Evolutionary conservation across 225 moss, liverwort and hornwort species (phyloP).

Genomic region (Bryoerythrophyllum caledonicum): DNA sequence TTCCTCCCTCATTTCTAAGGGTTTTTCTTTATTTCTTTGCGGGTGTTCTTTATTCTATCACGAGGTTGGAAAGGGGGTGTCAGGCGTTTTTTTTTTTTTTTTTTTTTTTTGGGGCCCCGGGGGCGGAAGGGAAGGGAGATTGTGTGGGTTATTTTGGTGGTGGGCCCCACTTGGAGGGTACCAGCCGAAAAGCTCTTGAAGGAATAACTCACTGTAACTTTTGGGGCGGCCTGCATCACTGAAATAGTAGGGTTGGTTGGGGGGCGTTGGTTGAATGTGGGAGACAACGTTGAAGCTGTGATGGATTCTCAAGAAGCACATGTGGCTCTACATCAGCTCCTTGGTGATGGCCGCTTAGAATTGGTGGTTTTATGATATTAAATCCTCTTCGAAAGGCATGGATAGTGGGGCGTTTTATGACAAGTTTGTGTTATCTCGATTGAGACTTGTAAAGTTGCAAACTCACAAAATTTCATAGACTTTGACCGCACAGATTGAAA

Average conservation of each 20-base stretch:
- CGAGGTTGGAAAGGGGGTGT: background rate
- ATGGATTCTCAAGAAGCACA: background rate
- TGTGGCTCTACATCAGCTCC: background rate
- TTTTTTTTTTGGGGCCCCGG: background rate
- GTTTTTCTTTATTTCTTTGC: background rate
- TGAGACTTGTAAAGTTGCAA: too few relatives aligned
- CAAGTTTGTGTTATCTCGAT: too few relatives aligned
- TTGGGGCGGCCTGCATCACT: background rate
- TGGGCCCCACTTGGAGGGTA: background rate
- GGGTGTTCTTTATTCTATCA: too few relatives aligned
- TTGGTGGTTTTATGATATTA: background rate
- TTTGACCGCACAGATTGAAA: too few relatives aligned
- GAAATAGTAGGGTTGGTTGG: too few relatives aligned
- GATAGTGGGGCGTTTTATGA: too few relatives aligned
- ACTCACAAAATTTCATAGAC: too few relatives aligned
- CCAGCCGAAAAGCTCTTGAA: too few relatives aligned
- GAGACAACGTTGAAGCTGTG: background rate
- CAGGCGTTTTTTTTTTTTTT: background rate
- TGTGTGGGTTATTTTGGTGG: too few relatives aligned
- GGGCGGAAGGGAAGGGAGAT: too few relatives aligned
- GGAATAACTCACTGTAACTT: conserved; percentile 2
- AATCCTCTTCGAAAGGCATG: background rate
- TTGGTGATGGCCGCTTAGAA: background rate
- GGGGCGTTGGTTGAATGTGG: background rate
- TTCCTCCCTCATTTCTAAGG: background rate